Evolutionary conservation across 208 protist species (phyloP).

Genomic region (Balamuthia mandrillaris): DNA sequence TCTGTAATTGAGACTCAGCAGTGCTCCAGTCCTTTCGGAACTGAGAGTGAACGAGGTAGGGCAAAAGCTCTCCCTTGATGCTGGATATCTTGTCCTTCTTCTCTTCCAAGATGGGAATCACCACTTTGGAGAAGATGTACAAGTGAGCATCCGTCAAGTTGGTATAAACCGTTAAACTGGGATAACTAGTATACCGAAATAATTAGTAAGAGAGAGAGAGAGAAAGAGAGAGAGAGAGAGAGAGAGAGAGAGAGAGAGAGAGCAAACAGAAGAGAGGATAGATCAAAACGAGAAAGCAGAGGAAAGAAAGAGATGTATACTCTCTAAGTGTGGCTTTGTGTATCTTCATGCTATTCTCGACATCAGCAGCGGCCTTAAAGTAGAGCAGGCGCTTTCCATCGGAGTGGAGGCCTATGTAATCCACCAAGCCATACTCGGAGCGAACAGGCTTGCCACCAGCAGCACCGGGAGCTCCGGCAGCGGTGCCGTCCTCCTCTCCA

Average conservation of each 20-base stretch:
- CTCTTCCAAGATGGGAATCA: slow-evolving; percentile 37
- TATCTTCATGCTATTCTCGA: slow-evolving; percentile 48
- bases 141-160: slow-evolving; percentile 55
- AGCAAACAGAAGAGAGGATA: background rate
- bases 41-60: slow-evolving; percentile 49
- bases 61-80: slow-evolving; percentile 57
- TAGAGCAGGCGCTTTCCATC: slow-evolving; percentile 40
- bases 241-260: background rate
- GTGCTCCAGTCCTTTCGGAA: background rate
- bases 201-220: background rate
- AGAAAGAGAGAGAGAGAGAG: background rate
- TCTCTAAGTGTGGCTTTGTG: slow-evolving; percentile 33
- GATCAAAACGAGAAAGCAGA: background rate
- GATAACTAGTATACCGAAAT: background rate
- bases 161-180: background rate
- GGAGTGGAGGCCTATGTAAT: slow-evolving; percentile 51
- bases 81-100: slow-evolving; percentile 34
- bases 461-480: background rate
- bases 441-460: background rate
- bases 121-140: slow-evolving; percentile 55
- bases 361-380: slow-evolving; percentile 52
- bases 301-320: background rate
- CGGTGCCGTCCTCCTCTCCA: background rate
- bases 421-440: slow-evolving; percentile 8
- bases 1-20: background rate